Evolutionary conservation across 2,329 filamentous ascomycete species (phyloP), one percentile per base, ranked within the genome.

Genomic region (Arthrobotrys pseudoclavata): DNA sequence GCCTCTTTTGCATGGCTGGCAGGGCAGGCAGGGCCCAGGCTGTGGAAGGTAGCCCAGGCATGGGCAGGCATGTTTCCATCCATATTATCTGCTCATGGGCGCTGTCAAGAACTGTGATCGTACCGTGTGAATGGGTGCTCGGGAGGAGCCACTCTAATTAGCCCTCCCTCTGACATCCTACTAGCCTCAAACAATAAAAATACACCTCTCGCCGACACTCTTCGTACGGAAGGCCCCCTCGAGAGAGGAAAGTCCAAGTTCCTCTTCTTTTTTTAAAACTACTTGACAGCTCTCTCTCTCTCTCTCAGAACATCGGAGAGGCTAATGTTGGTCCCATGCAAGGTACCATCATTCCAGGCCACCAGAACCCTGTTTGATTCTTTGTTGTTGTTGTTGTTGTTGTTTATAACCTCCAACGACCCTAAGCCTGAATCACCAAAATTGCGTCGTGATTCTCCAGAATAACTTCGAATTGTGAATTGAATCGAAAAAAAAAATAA

Each of bases 311-410:
- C 42, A n/a, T 45, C 20, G 42, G 42, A 45, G 42, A 45, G 55
- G 47, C 63, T 42, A 67, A 42, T 67, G 31, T 52, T 37, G 29
- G 45, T 18, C 42, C 52, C 50, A 74, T 66, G 69, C 69, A 74
- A 67, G 69, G 61, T 48, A 57, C 61, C 50, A 50, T 31, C 48
- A 62, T 74, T 42, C 47, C 63, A 29, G 22, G 1, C 63, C 40
- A 9, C 37, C n/a, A 24, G n/a, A 31, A 31, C 13, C 13, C 13
- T 40, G 29, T 29, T 24, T 9, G n/a, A 45, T 12, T 13, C 22
- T 20, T 45, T 45, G 37, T 40, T 5, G 42, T 45, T 45, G 42
- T 20, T 5, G 18, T 45, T 45, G 42, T 45, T 6, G n/a, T 45
- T 45, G 10, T 45, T 40, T 40, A 40, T 40, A 40, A 40, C 34